Evolutionary conservation across 2,329 filamentous ascomycete species (phyloP), one percentile per base, ranked within the genome.

Genomic region (Aspergillus pseudoglaucus): DNA sequence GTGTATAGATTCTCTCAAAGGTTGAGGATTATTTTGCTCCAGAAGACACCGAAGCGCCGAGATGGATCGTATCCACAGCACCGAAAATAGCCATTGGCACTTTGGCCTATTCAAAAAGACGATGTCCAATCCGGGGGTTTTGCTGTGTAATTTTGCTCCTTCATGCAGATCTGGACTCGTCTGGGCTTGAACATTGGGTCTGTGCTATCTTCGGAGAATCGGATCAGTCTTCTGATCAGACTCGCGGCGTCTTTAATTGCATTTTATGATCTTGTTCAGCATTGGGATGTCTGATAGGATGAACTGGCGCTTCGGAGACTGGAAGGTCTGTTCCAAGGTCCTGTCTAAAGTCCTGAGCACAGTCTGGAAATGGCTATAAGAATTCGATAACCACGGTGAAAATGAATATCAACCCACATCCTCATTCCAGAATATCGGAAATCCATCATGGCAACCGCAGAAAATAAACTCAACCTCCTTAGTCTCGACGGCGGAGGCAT

Each of bases 401-500:
- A 35, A n/a, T n/a, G 15, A n/a, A n/a, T n/a, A 6, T 15, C n/a
- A 35, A 35, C 14, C 17, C 33, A 17, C 33, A 22, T n/a, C n/a
- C 33, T 35, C 15, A n/a, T 7, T n/a, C 17, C 8, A 35, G 3
- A 17, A 35, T 35, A 35, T 35, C n/a, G 17, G 3, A n/a, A 14
- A 8, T 32, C 5, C 14, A 15, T 3, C 15, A 35, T 35, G 33
- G 3, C 33, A 40, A 22, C 23, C 8, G 8, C 17, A 40, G 18
- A 14, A 14, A 23, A 23, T 4, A 40, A 40, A n/a, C 7, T 40
- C 38, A 44, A 44, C n/a, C 45, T 59, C 1, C 6, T 59, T 1
- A 51, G 53, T 17, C 51, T 66, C 4, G 70, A 73, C 52, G 70
- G 71, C 8, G 71, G 70, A 3, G 71, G 70, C 3, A 61, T 73